Conservation (phyloP, 2,329 filamentous ascomycete species). For the Aplosporella prunicola region DNA sequence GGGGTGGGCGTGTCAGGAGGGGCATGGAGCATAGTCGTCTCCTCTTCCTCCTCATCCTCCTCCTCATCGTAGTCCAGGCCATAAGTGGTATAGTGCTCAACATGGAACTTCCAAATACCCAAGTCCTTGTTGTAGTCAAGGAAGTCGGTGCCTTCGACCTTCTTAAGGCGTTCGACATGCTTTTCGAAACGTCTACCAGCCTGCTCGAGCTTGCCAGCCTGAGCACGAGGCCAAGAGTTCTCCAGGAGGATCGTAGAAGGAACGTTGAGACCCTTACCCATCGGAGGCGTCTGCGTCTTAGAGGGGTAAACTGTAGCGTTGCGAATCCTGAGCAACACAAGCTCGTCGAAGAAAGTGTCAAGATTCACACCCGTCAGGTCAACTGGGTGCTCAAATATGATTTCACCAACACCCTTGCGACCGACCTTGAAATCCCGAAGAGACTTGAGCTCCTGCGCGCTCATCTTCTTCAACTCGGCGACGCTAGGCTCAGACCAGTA, state of each 20-base stretch:
- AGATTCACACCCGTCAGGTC: slow-evolving; percentile 73
- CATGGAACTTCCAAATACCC: slow-evolving; percentile 82
- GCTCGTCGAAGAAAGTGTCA: slow-evolving; percentile 66
- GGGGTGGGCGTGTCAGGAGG: slow-evolving; percentile 36
- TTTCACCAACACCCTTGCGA: slow-evolving; percentile 68
- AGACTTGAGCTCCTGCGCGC: slow-evolving; percentile 64
- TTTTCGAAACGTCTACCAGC: slow-evolving; percentile 58
- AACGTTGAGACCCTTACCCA: slow-evolving; percentile 85
- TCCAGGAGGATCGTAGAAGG: slow-evolving; percentile 79
- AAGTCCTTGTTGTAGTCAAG: slow-evolving; percentile 68
- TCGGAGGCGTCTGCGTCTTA: slow-evolving; percentile 60
- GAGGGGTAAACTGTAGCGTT: slow-evolving; percentile 79
- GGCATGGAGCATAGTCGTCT: slow-evolving; percentile 31
- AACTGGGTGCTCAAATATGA: slow-evolving; percentile 67
- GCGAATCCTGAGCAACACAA: slow-evolving; percentile 68
- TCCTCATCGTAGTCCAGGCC: slow-evolving; percentile 64
- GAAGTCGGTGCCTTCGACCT: slow-evolving; percentile 72
- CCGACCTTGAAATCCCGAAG: slow-evolving; percentile 72
- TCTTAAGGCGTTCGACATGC: slow-evolving; percentile 73
- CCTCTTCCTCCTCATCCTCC: slow-evolving; percentile 61
- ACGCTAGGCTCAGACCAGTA: slow-evolving; percentile 81
- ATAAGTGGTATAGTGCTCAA: slow-evolving; percentile 97
- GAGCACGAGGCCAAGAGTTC: slow-evolving; percentile 81
- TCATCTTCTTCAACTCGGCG: slow-evolving; percentile 69
- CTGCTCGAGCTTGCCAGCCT: slow-evolving; percentile 28